Evolutionary conservation across 768 basidiomycete genomes (phyloP), one percentile per base, ranked within the genome.

Genomic region (Crepidotus variabilis): DNA sequence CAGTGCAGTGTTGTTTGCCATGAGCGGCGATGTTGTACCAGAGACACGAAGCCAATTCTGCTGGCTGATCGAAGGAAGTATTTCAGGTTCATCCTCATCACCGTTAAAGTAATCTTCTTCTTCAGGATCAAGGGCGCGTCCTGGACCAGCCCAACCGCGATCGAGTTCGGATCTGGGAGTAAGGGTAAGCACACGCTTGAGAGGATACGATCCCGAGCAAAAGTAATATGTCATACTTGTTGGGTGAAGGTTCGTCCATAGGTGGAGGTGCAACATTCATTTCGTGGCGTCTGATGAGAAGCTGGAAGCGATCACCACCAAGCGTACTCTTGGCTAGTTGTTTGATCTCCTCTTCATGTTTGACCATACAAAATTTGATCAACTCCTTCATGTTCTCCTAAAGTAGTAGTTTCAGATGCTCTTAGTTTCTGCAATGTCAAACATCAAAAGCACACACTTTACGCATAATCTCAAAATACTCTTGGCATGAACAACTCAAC

Each of bases 31-130:
- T n/a, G 69, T 65, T 4, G 59, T 57, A 47, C 61, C 63, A 24
- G 64, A 59, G 13, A 69, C 67, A 50, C 68, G 73, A 2, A 70
- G 62, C 69, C 73, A 76, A 57, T 70, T 71, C 54, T 72, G 71
- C 43, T 72, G 72, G 47, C 71, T 75, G 53, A 75, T 74, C 7
- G 75, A 65, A 52, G 72, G 75, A 35, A 75, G 62, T 47, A 69
- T 63, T 16, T 79, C 77, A 33, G 79, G 75, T 61, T 94, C 94
- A 45, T 93, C 90, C 59, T 94, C 92, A 39, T 91, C 90, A 24
- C 76, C 80, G 63, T 95, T 93, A 80, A 97, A 98, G 74, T 97
- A 98, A 57, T 88, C 83, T 69, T 98, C 95, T 69, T 98, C 95
- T 58, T 91, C 89, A 5, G 78, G 78, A 60, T 92, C 91, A 56